Evolutionary conservation across 2,329 filamentous ascomycete species (phyloP).

Genomic region (Malbranchea cinnamomea): DNA sequence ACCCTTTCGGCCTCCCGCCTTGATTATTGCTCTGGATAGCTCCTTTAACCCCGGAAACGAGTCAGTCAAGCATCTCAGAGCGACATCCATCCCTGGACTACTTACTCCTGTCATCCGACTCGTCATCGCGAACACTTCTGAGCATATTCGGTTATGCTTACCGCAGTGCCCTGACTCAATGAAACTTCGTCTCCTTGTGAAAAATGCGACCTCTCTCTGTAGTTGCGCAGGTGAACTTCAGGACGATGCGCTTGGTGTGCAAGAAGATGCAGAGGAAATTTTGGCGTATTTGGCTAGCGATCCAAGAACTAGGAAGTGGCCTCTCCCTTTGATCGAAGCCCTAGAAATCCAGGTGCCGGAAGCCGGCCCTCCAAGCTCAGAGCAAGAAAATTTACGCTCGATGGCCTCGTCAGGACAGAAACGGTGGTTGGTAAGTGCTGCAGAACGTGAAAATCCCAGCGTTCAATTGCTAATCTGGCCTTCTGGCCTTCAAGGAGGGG

Average conservation of each 20-base stretch:
- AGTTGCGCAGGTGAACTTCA: slow-evolving; percentile 27
- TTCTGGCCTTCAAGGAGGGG: slow-evolving; percentile 16
- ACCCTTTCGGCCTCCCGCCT: slow-evolving; percentile 20
- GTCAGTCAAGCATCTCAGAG: slow-evolving; percentile 8
- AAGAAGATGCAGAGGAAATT: slow-evolving; percentile 26
- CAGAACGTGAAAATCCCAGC: too few relatives aligned
- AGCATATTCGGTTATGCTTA: slow-evolving; percentile 31
- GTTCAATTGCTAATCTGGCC: background rate
- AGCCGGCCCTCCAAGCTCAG: slow-evolving; percentile 12
- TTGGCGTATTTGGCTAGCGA: slow-evolving; percentile 20
- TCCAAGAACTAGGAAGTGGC: slow-evolving; percentile 23
- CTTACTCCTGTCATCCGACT: slow-evolving; percentile 31
- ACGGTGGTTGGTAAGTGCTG: slow-evolving; percentile 14
- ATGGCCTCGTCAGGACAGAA: slow-evolving; percentile 15
- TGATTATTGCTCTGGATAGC: slow-evolving; percentile 31
- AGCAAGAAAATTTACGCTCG: slow-evolving; percentile 10
- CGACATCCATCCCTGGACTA: slow-evolving; percentile 15
- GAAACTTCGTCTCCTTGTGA: slow-evolving; percentile 20
- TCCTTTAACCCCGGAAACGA: slow-evolving; percentile 27
- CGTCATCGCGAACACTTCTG: slow-evolving; percentile 30
- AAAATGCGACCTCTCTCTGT: slow-evolving; percentile 19
- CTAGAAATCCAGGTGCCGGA: slow-evolving; percentile 20
- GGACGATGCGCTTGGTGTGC: slow-evolving; percentile 25
- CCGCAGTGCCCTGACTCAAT: slow-evolving; percentile 21
- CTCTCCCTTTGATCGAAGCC: slow-evolving; percentile 23